A percentile compares a stretch with the other conserved stretches of the same genome.
phyloP scores from a whole-genome alignment of 805 yeast species.

The Candida pseudoglaebosa region DNA sequence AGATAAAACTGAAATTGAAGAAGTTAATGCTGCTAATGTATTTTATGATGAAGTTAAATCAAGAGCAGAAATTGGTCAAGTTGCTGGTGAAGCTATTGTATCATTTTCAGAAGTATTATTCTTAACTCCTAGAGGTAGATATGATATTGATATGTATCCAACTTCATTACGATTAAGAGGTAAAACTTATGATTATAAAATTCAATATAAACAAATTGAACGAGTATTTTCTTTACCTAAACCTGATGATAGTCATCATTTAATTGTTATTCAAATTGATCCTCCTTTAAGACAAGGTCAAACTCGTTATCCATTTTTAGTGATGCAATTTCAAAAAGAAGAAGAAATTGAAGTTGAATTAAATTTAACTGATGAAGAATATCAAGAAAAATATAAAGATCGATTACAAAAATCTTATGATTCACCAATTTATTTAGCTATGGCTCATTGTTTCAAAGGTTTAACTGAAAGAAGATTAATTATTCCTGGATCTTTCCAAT shows the following conservation, averaged over 20 bases:
- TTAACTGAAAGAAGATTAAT: slow-evolving; percentile 82
- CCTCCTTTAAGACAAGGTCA: slow-evolving; percentile 99
- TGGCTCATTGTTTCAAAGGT: slow-evolving; percentile 86
- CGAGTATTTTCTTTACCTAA: slow-evolving; percentile 89
- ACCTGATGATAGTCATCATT: slow-evolving; percentile 88
- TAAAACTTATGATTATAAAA: slow-evolving; percentile 94
- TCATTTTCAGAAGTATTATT: slow-evolving; percentile 87
- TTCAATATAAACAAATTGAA: slow-evolving; percentile 85
- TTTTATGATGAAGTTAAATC: slow-evolving; percentile 91
- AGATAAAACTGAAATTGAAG: slow-evolving; percentile 38
- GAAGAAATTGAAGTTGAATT: slow-evolving; percentile 90
- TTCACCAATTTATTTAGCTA: slow-evolving; percentile 79
- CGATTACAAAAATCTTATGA: slow-evolving; percentile 74
- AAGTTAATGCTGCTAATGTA: slow-evolving; percentile 70
- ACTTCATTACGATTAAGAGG: slow-evolving; percentile 88
- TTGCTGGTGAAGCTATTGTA: slow-evolving; percentile 91
- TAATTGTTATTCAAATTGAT: slow-evolving; percentile 84
- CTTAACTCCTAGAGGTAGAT: slow-evolving; percentile 97
- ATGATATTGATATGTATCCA: slow-evolving; percentile 91
- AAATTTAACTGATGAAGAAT: slow-evolving; percentile 80
- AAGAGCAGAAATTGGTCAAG: slow-evolving; percentile 90
- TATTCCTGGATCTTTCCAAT: slow-evolving; percentile 76
- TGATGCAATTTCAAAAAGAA: slow-evolving; percentile 82
- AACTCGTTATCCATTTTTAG: slow-evolving; percentile 90
- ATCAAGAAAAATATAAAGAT: slow-evolving; percentile 68